These are phyloP conservation scores for Aeminium ludgeri DNA, from an alignment of 495 filamentous ascomycete genomes.

Conservation along the genomic window DNA sequence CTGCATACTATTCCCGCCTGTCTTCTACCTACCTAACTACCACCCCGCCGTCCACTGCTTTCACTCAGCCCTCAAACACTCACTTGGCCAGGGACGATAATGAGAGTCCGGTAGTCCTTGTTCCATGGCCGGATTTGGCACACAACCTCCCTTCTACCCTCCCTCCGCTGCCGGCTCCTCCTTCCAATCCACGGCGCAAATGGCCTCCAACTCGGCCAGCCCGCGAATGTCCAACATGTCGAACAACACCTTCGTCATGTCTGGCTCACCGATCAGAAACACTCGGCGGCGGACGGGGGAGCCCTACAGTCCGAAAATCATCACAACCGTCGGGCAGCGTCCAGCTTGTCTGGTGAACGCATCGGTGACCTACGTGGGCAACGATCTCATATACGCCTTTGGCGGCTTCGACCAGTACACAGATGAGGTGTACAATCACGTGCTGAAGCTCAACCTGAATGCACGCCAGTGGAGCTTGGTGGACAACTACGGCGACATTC, in stretches of 20 bases:
- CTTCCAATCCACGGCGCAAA: no score
- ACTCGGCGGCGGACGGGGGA: slow-evolving; percentile 43
- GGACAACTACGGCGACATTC: slow-evolving; percentile 97
- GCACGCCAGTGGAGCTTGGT: slow-evolving; percentile 86
- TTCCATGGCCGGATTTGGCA: slow-evolving; percentile 1
- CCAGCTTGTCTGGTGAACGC: slow-evolving; percentile 95
- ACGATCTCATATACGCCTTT: slow-evolving; percentile 94
- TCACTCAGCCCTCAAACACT: no score
- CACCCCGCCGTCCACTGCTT: no score
- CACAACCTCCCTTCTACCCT: slow-evolving; percentile 1
- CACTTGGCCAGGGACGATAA: no score
- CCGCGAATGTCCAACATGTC: slow-evolving; percentile 29
- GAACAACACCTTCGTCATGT: slow-evolving; percentile 71
- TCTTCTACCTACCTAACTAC: no score
- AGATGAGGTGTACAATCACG: slow-evolving; percentile 98
- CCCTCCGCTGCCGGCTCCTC: slow-evolving; percentile 1
- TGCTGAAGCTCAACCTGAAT: slow-evolving; percentile 68
- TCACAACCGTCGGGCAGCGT: slow-evolving; percentile 54
- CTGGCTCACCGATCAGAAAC: slow-evolving; percentile 52
- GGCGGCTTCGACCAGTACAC: slow-evolving; percentile 99
- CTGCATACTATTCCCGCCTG: no score
- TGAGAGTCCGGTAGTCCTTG: no score
- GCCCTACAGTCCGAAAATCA: slow-evolving; percentile 64
- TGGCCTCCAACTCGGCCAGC: slow-evolving; percentile 29
- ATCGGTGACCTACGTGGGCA: slow-evolving; percentile 89